Conservation (phyloP, 306 rosid genomes). For the Acacia melanoxylon region DNA sequence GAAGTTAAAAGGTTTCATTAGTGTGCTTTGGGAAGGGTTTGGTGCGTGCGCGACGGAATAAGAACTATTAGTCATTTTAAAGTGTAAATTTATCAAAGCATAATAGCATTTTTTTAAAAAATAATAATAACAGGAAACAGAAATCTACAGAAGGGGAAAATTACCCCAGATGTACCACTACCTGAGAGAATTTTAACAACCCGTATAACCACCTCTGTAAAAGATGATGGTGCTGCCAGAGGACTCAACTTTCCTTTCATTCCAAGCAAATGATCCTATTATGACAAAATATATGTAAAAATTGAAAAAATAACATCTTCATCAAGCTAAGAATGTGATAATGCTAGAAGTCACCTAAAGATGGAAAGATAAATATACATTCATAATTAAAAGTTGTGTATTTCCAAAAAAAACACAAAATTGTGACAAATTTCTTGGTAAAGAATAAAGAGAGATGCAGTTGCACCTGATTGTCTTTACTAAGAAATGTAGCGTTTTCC, state of each 20-base stretch:
- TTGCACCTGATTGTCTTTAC: conserved; percentile 87
- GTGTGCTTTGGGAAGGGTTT: background rate
- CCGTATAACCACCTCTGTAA: conserved; percentile 65
- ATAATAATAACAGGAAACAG: conserved; percentile 1
- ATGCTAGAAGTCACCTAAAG: background rate
- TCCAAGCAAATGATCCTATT: conserved; percentile 84
- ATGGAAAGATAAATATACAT: conserved; percentile 13
- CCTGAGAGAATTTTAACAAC: conserved; percentile 89
- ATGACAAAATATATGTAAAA: conserved; percentile 33
- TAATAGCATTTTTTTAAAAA: conserved; percentile 14
- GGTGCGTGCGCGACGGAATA: conserved; percentile 17
- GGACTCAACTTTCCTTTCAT: conserved; percentile 61
- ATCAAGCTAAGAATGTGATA: conserved; percentile 20
- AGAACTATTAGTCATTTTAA: conserved; percentile 38
- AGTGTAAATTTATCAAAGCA: conserved; percentile 26
- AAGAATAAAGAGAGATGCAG: conserved; percentile 6
- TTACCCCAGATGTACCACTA: conserved; percentile 34
- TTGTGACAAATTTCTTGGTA: background rate
- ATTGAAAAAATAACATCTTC: conserved; percentile 30
- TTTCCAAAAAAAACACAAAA: background rate
- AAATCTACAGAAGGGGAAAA: conserved; percentile 1
- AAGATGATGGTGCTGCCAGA: conserved; percentile 46
- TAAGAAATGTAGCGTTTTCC: conserved; percentile 96
- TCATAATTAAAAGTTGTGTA: background rate
- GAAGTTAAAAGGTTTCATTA: background rate